Evolutionary conservation across 768 basidiomycete genomes (phyloP).

Genomic region (Mycena leptocephala): DNA sequence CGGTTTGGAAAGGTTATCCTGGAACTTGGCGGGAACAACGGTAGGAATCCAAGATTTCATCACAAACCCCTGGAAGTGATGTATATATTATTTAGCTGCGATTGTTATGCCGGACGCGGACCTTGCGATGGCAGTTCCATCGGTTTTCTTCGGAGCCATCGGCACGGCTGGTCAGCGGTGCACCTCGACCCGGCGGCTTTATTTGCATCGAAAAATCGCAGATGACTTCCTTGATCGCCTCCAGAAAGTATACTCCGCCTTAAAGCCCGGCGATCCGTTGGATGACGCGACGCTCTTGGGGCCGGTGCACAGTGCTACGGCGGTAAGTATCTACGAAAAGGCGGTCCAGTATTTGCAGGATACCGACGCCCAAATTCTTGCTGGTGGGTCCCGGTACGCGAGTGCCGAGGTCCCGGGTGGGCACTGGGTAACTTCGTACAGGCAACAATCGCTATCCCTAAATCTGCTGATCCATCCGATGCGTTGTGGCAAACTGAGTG

Average conservation of each 20-base stretch:
- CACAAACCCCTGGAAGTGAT: slow-evolving; percentile 21
- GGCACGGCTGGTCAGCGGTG: slow-evolving; percentile 87
- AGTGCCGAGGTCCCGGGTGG: slow-evolving; percentile 48
- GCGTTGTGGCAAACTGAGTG: slow-evolving; percentile 85
- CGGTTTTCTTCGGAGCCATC: slow-evolving; percentile 95
- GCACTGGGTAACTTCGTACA: slow-evolving; percentile 90
- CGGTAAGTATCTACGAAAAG: slow-evolving; percentile 75
- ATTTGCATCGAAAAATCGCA: slow-evolving; percentile 89
- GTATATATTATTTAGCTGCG: slow-evolving; percentile 70
- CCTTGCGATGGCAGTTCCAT: slow-evolving; percentile 88
- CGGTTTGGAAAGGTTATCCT: slow-evolving; percentile 93
- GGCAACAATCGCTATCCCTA: slow-evolving; percentile 87
- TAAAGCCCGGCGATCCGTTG: slow-evolving; percentile 91
- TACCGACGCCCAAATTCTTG: slow-evolving; percentile 83
- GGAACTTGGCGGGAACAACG: slow-evolving; percentile 97
- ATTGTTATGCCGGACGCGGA: slow-evolving; percentile 97
- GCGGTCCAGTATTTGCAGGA: slow-evolving; percentile 75
- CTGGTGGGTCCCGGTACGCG: slow-evolving; percentile 76
- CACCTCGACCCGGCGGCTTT: slow-evolving; percentile 93
- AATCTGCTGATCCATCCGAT: slow-evolving; percentile 66
- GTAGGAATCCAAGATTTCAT: slow-evolving; percentile 57
- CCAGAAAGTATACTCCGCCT: slow-evolving; percentile 77
- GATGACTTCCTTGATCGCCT: slow-evolving; percentile 83
- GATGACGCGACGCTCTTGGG: slow-evolving; percentile 83
- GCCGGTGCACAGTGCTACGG: slow-evolving; percentile 84